Evolutionary conservation across 495 filamentous ascomycete species (phyloP).

Genomic region (Saxispiralis lemnorum): DNA sequence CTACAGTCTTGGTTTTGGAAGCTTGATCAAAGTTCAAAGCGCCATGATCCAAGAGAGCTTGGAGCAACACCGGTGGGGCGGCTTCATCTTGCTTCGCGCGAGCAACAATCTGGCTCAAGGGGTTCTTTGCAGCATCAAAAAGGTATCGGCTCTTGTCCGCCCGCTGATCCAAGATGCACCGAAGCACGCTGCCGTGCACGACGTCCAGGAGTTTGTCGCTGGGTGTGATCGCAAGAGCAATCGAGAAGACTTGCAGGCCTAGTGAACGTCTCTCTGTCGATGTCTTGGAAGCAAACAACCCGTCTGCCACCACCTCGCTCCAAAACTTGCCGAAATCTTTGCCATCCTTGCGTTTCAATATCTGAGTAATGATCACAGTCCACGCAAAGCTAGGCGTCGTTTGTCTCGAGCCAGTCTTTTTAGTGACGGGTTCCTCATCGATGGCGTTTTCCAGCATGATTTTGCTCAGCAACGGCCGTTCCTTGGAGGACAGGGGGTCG

Average conservation of each 20-base stretch:
- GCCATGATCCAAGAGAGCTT: conserved; percentile 48
- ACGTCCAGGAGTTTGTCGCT: conserved; percentile 33
- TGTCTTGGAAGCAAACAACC: conserved; percentile 57
- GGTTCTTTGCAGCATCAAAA: conserved; percentile 59
- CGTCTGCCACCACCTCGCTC: conserved; percentile 74
- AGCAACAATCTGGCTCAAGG: conserved; percentile 42
- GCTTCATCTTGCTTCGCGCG: conserved; percentile 48
- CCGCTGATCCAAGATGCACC: conserved; percentile 73
- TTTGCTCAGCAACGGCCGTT: conserved; percentile 45
- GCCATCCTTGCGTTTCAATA: conserved; percentile 23
- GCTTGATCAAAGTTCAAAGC: conserved; percentile 65
- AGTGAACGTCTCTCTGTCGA: conserved; percentile 79
- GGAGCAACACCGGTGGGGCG: conserved; percentile 40
- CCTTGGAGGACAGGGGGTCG: conserved; percentile 48
- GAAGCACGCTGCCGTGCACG: conserved; percentile 69
- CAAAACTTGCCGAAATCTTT: conserved; percentile 59
- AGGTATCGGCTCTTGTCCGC: conserved; percentile 69
- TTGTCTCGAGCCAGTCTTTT: conserved; percentile 8
- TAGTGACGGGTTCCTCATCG: conserved; percentile 30
- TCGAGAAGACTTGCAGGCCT: conserved; percentile 72
- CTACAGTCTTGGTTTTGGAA: conserved; percentile 77
- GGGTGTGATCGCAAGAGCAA: conserved; percentile 39
- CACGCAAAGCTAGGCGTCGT: conserved; percentile 61
- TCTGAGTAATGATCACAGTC: conserved; percentile 47
- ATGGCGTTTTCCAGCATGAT: conserved; percentile 60